phyloP scores from a whole-genome alignment of 2,329 filamentous ascomycete genomes.

The Coniella lustricola region DNA sequence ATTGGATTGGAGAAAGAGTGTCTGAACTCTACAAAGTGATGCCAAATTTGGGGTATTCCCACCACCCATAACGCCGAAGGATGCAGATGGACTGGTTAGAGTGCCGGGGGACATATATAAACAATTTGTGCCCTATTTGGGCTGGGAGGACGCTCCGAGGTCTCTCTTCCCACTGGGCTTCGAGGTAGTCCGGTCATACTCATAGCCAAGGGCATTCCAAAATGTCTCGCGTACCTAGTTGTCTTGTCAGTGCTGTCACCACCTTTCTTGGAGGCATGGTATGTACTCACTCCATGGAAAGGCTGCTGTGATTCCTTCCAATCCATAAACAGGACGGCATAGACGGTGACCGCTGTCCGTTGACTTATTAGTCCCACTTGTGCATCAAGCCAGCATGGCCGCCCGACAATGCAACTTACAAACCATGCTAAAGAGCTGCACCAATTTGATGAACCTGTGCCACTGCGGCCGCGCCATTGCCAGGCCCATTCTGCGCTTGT shows the following conservation, averaged over 20 bases:
- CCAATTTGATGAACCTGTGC: conserved; percentile 58
- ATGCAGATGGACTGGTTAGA: conserved; percentile 1
- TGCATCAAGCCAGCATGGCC: neutral
- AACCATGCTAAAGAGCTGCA: conserved; percentile 52
- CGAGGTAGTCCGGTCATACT: conserved; percentile 4
- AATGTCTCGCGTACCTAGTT: conserved; percentile 20
- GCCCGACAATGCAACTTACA: conserved; percentile 34
- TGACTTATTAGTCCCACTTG: neutral
- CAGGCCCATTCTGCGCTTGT: conserved; percentile 60
- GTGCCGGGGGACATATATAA: neutral
- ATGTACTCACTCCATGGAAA: conserved; percentile 38
- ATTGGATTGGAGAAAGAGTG: neutral
- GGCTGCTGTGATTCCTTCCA: conserved; percentile 40
- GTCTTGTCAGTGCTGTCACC: conserved; percentile 1
- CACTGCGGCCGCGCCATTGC: conserved; percentile 56
- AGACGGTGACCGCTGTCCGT: conserved; percentile 44
- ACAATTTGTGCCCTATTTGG: neutral
- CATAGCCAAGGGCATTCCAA: conserved; percentile 18
- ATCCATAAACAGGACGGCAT: conserved; percentile 57
- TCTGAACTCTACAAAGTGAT: neutral
- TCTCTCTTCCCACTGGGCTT: neutral
- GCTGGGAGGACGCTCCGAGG: neutral
- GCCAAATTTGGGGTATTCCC: conserved; percentile 11
- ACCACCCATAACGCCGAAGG: conserved; percentile 9
- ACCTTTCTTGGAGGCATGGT: neutral